phyloP scores from a whole-genome alignment of 805 yeast species.

The Candida khao-thaluensis region DNA sequence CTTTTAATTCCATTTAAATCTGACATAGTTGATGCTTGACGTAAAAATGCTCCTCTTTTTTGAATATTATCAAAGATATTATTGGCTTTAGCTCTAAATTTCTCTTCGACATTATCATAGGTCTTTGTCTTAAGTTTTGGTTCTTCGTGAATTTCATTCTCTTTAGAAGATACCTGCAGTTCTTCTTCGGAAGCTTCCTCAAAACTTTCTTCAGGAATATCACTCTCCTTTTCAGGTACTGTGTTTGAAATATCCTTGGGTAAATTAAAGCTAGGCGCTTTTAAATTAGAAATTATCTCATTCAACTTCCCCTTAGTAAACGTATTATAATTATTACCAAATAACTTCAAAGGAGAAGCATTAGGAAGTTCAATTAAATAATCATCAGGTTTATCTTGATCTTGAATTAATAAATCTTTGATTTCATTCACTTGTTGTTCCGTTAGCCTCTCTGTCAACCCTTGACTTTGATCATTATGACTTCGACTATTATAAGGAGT shows the following conservation, averaged over 20 bases:
- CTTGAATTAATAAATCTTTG: slow-evolving; percentile 23
- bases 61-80: slow-evolving; percentile 39
- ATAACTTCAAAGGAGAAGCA: slow-evolving; percentile 43
- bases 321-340: slow-evolving; percentile 39
- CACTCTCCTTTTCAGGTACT: no score
- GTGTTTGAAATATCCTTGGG: neutral
- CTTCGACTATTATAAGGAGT: slow-evolving; percentile 33
- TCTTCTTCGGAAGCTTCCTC: neutral
- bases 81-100: slow-evolving; percentile 38
- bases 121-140: slow-evolving; percentile 30
- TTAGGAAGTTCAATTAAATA: slow-evolving; percentile 20
- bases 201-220: neutral
- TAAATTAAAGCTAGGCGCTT: slow-evolving; percentile 15
- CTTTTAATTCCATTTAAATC: neutral
- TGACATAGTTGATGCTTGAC: slow-evolving; percentile 10
- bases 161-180: neutral
- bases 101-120: slow-evolving; percentile 36
- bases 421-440: slow-evolving; percentile 16
- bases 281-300: slow-evolving; percentile 19
- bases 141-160: neutral
- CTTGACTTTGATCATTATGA: neutral
- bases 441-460: slow-evolving; percentile 11
- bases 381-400: slow-evolving; percentile 19
- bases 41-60: slow-evolving; percentile 27
- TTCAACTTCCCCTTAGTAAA: slow-evolving; percentile 36